Conservation (phyloP, 2,329 filamentous ascomycete species). For the Aspergillus persii region DNA sequence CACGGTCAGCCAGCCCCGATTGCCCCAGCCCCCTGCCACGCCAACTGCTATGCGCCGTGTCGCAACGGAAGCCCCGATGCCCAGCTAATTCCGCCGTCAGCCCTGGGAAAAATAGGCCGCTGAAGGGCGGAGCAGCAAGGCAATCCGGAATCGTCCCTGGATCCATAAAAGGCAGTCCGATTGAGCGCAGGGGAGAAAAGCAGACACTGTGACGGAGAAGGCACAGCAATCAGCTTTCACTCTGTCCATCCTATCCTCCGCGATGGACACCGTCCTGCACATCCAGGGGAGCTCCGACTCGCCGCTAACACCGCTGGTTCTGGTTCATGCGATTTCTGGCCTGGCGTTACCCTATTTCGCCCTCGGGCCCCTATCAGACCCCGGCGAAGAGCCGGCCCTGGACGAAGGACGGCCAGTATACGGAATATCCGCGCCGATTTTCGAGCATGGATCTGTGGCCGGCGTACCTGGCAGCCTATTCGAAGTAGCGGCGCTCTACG, state of each 20-base stretch:
- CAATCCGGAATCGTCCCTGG: neutral
- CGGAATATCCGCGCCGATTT: constrained; percentile 1
- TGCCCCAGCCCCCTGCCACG: neutral
- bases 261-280: neutral
- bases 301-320: neutral
- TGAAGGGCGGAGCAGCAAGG: neutral
- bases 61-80: neutral
- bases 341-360: neutral
- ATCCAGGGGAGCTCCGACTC: neutral
- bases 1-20: neutral
- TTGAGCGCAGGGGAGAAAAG: neutral
- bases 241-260: neutral
- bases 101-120: neutral
- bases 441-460: constrained; percentile 9
- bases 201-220: neutral
- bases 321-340: neutral
- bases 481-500: constrained; percentile 4
- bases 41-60: neutral
- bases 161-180: neutral
- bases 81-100: neutral
- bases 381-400: neutral
- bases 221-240: neutral
- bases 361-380: neutral
- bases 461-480: neutral
- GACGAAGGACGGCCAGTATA: neutral